phyloP scores from a whole-genome alignment of 192 early-diverging fungal species.

The Tieghemiomyces parasiticus region DNA sequence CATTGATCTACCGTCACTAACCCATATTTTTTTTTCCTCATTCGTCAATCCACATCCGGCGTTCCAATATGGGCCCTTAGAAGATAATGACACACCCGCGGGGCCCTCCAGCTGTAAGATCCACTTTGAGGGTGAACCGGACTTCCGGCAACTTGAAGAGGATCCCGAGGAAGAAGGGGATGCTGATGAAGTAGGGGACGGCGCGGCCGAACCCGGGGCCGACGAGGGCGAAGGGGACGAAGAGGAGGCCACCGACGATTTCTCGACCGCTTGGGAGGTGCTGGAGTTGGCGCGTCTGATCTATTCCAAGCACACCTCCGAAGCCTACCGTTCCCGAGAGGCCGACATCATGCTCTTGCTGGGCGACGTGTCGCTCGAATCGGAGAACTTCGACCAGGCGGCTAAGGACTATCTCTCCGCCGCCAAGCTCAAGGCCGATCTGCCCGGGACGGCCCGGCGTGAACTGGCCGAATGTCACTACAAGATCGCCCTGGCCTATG shows the following conservation, averaged over 20 bases:
- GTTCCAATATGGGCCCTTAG: no score
- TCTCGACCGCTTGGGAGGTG: slow-evolving; percentile 68
- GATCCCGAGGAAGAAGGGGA: slow-evolving; percentile 21
- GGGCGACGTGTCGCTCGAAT: slow-evolving; percentile 80
- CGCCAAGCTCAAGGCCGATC: slow-evolving; percentile 19
- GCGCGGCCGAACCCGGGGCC: no score
- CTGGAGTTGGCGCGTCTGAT: slow-evolving; percentile 71
- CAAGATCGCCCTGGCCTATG: slow-evolving; percentile 29
- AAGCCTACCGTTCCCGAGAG: no score
- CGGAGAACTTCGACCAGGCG: slow-evolving; percentile 41
- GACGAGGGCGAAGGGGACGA: slow-evolving; percentile 10
- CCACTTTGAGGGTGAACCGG: slow-evolving; percentile 50
- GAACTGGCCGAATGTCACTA: slow-evolving; percentile 33
- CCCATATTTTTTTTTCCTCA: no score
- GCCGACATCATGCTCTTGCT: slow-evolving; percentile 24
- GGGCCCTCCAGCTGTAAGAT: slow-evolving; percentile 37
- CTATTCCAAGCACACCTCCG: slow-evolving; percentile 42
- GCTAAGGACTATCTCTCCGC: slow-evolving; percentile 22
- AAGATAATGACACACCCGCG: no score
- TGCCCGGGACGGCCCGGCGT: slow-evolving; percentile 20
- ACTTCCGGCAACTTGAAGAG: slow-evolving; percentile 16
- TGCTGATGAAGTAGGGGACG: slow-evolving; percentile 22
- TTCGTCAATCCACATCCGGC: no score
- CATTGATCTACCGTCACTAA: no score
- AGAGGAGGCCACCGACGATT: slow-evolving; percentile 53